Percentiles rank a stretch among this genome's conserved stretches.
Conservation (phyloP, 495 filamentous ascomycete species). For the Lasiosphaeria ovina region DNA sequence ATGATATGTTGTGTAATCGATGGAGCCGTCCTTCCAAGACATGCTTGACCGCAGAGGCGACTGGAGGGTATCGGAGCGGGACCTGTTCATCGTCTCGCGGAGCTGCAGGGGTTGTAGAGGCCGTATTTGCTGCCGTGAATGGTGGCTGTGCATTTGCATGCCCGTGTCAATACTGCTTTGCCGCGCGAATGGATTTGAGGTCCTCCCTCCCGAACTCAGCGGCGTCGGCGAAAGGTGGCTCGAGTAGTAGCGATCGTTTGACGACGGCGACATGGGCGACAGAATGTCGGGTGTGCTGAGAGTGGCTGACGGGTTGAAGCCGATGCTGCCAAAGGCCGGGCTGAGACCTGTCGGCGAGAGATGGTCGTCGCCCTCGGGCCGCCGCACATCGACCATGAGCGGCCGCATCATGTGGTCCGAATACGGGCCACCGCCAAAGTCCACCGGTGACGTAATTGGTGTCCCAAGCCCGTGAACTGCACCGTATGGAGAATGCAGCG, state of each 20-base stretch:
- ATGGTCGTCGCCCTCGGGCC: slow-evolving; percentile 55
- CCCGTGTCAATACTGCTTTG: slow-evolving; percentile 48
- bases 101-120: slow-evolving; percentile 58
- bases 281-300: slow-evolving; percentile 52
- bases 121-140: slow-evolving; percentile 41
- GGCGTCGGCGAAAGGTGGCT: slow-evolving; percentile 47
- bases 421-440: slow-evolving; percentile 48
- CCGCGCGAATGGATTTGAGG: slow-evolving; percentile 55
- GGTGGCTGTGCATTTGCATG: slow-evolving; percentile 44
- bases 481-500: slow-evolving; percentile 74
- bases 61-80: slow-evolving; percentile 56
- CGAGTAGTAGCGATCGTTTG: slow-evolving; percentile 52
- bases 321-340: slow-evolving; percentile 60
- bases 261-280: slow-evolving; percentile 52
- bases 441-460: slow-evolving; percentile 57
- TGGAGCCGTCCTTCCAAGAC: slow-evolving; percentile 60
- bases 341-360: slow-evolving; percentile 61
- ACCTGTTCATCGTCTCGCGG: slow-evolving; percentile 58
- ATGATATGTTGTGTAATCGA: slow-evolving; percentile 53
- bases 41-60: slow-evolving; percentile 59
- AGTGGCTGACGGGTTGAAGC: slow-evolving; percentile 50
- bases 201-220: slow-evolving; percentile 47
- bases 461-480: slow-evolving; percentile 55
- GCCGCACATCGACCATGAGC: slow-evolving; percentile 59
- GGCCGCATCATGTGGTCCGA: slow-evolving; percentile 58